Evolutionary conservation across 2,329 filamentous ascomycete genomes (phyloP).

Genomic region (Colletotrichum caudatum): DNA sequence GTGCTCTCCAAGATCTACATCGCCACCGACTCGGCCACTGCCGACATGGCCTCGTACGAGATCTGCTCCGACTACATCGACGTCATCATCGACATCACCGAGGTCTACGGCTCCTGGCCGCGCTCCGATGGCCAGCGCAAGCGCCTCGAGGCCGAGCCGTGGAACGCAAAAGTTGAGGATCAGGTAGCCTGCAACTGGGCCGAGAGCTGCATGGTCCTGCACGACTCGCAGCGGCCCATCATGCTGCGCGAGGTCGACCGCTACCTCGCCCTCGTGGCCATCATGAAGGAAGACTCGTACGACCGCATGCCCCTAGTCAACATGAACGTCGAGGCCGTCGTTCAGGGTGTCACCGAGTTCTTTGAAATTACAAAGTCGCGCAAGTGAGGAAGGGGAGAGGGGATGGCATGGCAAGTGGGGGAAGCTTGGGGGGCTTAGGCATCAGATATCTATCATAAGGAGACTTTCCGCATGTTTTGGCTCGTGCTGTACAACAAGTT

Average conservation of each 20-base stretch:
- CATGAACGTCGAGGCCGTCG: slow-evolving; percentile 87
- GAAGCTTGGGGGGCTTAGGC: not conserved
- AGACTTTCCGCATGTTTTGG: not conserved
- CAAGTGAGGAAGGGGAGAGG: slow-evolving; percentile 45
- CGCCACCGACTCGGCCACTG: slow-evolving; percentile 91
- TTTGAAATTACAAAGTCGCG: slow-evolving; percentile 78
- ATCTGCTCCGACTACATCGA: slow-evolving; percentile 99
- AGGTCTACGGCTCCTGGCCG: slow-evolving; percentile 87
- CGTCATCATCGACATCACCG: slow-evolving; percentile 95
- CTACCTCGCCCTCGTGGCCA: slow-evolving; percentile 84
- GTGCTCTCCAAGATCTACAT: slow-evolving; percentile 99
- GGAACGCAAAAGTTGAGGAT: slow-evolving; percentile 72
- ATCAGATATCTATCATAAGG: not conserved
- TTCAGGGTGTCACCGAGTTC: slow-evolving; percentile 82
- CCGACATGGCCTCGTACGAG: slow-evolving; percentile 96
- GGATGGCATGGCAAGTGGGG: not conserved
- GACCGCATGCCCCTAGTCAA: slow-evolving; percentile 88
- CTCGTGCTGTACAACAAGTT: not conserved
- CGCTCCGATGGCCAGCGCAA: slow-evolving; percentile 67
- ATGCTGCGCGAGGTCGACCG: slow-evolving; percentile 77
- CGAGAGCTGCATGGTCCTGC: slow-evolving; percentile 76
- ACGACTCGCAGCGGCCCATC: slow-evolving; percentile 72
- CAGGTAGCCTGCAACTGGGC: slow-evolving; percentile 75
- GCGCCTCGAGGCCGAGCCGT: slow-evolving; percentile 69
- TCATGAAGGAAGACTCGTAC: slow-evolving; percentile 87